phyloP scores from a whole-genome alignment of 2,329 filamentous ascomycete genomes.

The Fusarium anguioides region DNA sequence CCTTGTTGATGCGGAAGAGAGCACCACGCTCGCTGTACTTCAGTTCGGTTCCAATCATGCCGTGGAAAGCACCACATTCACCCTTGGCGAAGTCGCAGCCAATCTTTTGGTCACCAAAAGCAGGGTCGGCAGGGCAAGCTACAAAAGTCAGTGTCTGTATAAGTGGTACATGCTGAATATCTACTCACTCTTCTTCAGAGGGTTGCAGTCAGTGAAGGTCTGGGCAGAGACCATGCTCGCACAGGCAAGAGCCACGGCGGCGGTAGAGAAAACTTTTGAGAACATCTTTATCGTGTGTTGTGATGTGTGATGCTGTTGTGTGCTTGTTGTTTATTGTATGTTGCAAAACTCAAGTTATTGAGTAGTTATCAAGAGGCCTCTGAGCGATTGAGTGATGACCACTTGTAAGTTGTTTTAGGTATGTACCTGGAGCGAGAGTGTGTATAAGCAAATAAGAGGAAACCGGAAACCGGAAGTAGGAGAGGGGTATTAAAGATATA shows the following conservation, averaged over 20 bases:
- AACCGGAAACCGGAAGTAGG: constrained; percentile 15
- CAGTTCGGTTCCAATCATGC: constrained; percentile 60
- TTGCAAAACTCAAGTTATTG: constrained; percentile 4
- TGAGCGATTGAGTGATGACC: constrained; percentile 30
- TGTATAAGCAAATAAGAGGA: constrained; percentile 5
- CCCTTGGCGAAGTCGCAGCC: constrained; percentile 83
- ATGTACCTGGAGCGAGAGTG: constrained; percentile 31
- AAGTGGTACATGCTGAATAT: too few species aligned
- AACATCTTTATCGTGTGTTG: constrained; percentile 49
- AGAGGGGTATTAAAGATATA: constrained; percentile 34
- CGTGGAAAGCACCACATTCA: constrained; percentile 65
- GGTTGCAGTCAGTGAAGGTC: constrained; percentile 68
- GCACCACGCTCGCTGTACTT: constrained; percentile 63
- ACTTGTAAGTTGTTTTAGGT: constrained; percentile 22
- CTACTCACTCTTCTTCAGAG: constrained; percentile 60
- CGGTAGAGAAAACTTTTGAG: constrained; percentile 58
- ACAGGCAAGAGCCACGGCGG: constrained; percentile 62
- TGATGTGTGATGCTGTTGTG: constrained; percentile 7
- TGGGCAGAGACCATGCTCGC: constrained; percentile 63
- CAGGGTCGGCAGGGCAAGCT: constrained; percentile 79
- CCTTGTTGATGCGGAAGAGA: constrained; percentile 74
- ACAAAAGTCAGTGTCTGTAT: background rate
- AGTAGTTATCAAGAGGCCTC: constrained; percentile 29
- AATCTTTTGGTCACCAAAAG: constrained; percentile 70
- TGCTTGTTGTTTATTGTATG: constrained; percentile 21